Conservation (phyloP, 2,329 filamentous ascomycete species). For the Aspergillus clavatus region DNA sequence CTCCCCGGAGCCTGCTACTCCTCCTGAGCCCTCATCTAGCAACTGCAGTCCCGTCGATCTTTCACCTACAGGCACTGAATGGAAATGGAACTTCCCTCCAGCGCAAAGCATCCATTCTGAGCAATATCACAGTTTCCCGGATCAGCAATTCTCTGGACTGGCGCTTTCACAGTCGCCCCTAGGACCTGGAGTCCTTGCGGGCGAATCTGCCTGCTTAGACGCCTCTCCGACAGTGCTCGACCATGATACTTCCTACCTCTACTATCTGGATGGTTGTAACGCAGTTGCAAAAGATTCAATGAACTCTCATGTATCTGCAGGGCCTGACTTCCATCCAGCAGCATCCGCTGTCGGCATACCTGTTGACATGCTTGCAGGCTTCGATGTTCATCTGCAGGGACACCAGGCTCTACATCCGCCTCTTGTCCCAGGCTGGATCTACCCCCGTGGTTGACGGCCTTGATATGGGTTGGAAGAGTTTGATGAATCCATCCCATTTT, state of each 20-base stretch:
- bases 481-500: no score
- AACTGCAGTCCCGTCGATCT: conserved; percentile 17
- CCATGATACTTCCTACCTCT: conserved; percentile 20
- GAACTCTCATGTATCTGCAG: conserved; percentile 13
- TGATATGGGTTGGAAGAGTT: not conserved
- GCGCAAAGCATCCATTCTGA: conserved; percentile 13
- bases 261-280: conserved; percentile 19
- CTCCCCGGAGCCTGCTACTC: conserved; percentile 34
- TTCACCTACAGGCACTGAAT: conserved; percentile 14
- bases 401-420: conserved; percentile 13
- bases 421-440: conserved; percentile 17
- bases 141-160: conserved; percentile 19
- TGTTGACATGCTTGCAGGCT: conserved; percentile 22
- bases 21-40: conserved; percentile 27
- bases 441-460: conserved; percentile 13
- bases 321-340: conserved; percentile 12
- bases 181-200: conserved; percentile 10
- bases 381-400: conserved; percentile 21
- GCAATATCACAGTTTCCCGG: conserved; percentile 20
- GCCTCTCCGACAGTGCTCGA: conserved; percentile 9
- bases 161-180: conserved; percentile 18
- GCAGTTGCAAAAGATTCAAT: conserved; percentile 11
- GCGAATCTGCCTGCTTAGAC: conserved; percentile 11
- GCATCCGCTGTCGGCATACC: conserved; percentile 14
- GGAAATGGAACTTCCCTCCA: conserved; percentile 28